phyloP scores from a whole-genome alignment of 2,329 filamentous ascomycete genomes.

The Trichoderma semiorbis region DNA sequence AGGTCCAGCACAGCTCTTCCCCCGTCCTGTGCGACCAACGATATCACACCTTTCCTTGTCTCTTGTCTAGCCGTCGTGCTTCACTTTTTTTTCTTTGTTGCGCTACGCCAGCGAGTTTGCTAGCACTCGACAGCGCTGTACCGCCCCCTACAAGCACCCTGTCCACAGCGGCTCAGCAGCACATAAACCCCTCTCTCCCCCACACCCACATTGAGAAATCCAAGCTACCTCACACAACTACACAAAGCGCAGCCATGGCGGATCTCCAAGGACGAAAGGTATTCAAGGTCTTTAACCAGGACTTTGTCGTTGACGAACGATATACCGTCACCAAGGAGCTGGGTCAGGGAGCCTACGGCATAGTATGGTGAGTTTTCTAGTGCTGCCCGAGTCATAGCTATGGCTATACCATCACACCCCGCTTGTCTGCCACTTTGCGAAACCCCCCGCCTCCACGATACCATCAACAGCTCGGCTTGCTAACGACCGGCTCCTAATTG shows the following conservation, averaged over 20 bases:
- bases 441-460: conserved; percentile 28
- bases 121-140: neutral
- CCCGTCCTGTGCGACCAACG: neutral
- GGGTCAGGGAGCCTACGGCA: conserved; percentile 96
- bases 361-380: conserved; percentile 72
- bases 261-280: conserved; percentile 67
- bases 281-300: conserved; percentile 99
- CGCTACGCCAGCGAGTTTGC: neutral
- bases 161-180: neutral
- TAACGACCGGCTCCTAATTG: conserved; percentile 26
- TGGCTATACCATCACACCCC: neutral
- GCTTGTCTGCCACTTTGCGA: neutral
- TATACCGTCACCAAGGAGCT: conserved; percentile 99
- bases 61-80: neutral
- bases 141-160: neutral
- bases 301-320: conserved; percentile 96
- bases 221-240: neutral
- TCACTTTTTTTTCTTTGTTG: neutral
- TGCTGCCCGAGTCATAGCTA: neutral
- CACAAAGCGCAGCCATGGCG: conserved; percentile 30
- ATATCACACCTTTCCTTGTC: neutral
- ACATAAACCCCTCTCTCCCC: conserved; percentile 14
- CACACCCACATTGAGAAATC: neutral
- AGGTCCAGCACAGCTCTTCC: neutral
- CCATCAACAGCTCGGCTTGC: conserved; percentile 18